Conservation (phyloP, 805 yeast genomes). For the Danielia reshetovae region DNA sequence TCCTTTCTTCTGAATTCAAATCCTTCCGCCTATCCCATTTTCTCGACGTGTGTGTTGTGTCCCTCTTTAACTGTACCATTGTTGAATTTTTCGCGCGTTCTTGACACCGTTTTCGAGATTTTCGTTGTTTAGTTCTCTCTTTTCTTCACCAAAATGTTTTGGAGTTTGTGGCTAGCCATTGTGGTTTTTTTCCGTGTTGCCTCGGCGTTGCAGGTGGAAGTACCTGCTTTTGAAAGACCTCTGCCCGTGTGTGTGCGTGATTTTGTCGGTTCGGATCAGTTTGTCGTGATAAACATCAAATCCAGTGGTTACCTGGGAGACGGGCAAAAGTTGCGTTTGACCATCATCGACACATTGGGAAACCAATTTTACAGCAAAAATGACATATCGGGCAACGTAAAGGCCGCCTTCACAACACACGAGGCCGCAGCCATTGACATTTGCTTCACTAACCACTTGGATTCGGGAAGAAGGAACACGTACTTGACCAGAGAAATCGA, state of each 20-base stretch:
- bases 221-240: slow-evolving; percentile 44
- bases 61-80: no score
- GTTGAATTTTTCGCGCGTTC: slow-evolving; percentile 3
- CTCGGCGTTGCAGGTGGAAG: slow-evolving; percentile 47
- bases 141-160: slow-evolving; percentile 8
- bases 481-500: slow-evolving; percentile 69
- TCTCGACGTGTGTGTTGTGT: no score
- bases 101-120: background rate
- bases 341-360: slow-evolving; percentile 73
- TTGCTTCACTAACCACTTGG: slow-evolving; percentile 71
- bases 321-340: slow-evolving; percentile 74
- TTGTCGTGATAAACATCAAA: slow-evolving; percentile 80
- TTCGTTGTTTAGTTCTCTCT: background rate
- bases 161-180: slow-evolving; percentile 12
- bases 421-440: slow-evolving; percentile 83
- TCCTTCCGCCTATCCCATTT: no score
- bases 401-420: slow-evolving; percentile 82
- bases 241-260: slow-evolving; percentile 86
- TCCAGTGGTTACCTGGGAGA: slow-evolving; percentile 77
- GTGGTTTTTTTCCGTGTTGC: slow-evolving; percentile 21
- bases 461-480: slow-evolving; percentile 20
- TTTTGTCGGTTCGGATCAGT: slow-evolving; percentile 76
- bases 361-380: slow-evolving; percentile 75
- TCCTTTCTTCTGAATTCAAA: no score
- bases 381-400: slow-evolving; percentile 67